Evolutionary conservation across 129 eudicot genomes (phyloP), one percentile per base, ranked within the genome.

Genomic region (Escallonia herrerae): DNA sequence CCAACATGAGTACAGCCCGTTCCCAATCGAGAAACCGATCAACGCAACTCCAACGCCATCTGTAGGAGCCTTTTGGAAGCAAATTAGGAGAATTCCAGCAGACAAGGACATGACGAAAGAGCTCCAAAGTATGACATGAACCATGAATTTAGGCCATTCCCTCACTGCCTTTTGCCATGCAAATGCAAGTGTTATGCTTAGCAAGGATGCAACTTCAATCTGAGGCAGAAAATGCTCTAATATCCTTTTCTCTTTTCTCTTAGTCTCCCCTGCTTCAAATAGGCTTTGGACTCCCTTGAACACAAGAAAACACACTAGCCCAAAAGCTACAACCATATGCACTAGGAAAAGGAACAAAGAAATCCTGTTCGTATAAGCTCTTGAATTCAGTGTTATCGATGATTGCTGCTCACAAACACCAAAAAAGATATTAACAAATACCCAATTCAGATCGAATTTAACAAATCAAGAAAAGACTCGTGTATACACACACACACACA

Each of bases 1-100:
- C 95, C 95, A 87, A 72, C 95, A 87, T 15, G 95, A 68, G 41
- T 87, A 87, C 69, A 87, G 59, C 3, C 95, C 95, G 38, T 84
- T 84, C 3, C 90, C 87, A 63, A 87, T 74, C 0, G 95, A 58
- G 13, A 81, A 87, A 3, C 74, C 14, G 41, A 87, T 68, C 62
- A 84, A 72, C 4, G 56, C 77, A 8, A 68, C 87, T 15, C 95
- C 95, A 22, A 84, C 83, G 0, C 85, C 95, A 56, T 84, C 86
- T 2, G 88, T 81, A 10, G 80, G 8, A 5, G 95, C 82, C 14
- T 49, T 75, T 77, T 87, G 90, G 82, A 81, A 79, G 69, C 87
- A 84, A 68, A 87, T 79, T 52, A 87, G 72, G 59, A 84, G 79
- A 43, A 87, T 87, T 37, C 95, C 95, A 3, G 95, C 87, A 1